Base-by-base conservation (phyloP, 805 yeast genomes). In the Zygotorulaspora chibaensis region DNA sequence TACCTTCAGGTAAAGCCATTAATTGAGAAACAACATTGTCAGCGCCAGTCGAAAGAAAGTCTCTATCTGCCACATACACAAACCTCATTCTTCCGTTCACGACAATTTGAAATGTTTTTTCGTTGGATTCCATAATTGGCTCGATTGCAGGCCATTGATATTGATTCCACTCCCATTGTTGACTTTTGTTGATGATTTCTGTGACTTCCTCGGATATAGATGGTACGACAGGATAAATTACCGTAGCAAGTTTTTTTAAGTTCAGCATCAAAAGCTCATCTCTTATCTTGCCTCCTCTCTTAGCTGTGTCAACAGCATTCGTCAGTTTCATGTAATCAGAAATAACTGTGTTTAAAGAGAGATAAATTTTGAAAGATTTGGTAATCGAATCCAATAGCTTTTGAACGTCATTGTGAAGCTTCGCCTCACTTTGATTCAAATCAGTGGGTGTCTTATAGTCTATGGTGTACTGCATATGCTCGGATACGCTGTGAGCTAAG, bases 311-410 rank as follows among this genome's bases (percentile, higher is more conserved):
- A 13, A 86, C 55, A 1, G 71, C 53, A 55, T 81, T 78, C 9
- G 95, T 84, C 40, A 83, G 63, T 58, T 89, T 93, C 96, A 89
- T 91, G 58, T 80, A 84, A 60, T 89, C 95, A 0, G 97, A 87
- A 18, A 93, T 77, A 1, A 88, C 81, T 0, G 96, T 90, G 63
- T 93, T 91, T 61, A 91, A 70, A 0, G 89, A 73, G 23, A 84
- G 66, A 0, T 78, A 74, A 1, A 66, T 70, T 17, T 72, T 78
- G 45, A 87, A 77, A 0, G 96, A 79, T 7, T 69, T 71, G 12
- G 84, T 76, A 8, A 88, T 74, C 8, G 75, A 68, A 16, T 60
- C 62, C 12, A 82, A 54, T 35, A 72, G 70, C 2, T 55, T 57
- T 53, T 79, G 84, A 0, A 76, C 63, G 9, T 74, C 77, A 50